phyloP scores from a whole-genome alignment of 148 eudicot genomes.

The Rhododendron ferrugineum region DNA sequence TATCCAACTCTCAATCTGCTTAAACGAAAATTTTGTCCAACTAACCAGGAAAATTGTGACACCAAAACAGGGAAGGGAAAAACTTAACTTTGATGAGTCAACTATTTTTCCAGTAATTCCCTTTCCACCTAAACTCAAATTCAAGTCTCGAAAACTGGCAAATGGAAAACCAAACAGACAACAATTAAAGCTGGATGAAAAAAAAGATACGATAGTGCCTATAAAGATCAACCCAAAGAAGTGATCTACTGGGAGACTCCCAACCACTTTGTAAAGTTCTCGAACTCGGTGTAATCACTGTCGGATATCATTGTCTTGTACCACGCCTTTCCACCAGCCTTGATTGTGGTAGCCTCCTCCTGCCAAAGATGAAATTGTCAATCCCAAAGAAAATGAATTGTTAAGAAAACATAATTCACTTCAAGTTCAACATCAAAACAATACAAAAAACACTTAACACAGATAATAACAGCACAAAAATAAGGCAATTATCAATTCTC shows the following conservation, averaged over 20 bases:
- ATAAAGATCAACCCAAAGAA: not conserved
- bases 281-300: slow-evolving; percentile 60
- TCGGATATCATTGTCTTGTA: slow-evolving; percentile 71
- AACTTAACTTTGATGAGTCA: not conserved
- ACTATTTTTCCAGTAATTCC: slow-evolving; percentile 1
- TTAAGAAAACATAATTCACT: not conserved
- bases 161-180: not conserved
- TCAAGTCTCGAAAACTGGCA: not conserved
- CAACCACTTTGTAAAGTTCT: slow-evolving; percentile 67
- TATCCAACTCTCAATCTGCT: not conserved
- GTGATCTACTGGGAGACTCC: slow-evolving; percentile 44
- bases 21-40: slow-evolving; percentile 17
- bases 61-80: not conserved
- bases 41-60: not conserved
- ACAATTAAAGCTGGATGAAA: not conserved
- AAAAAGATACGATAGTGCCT: not conserved
- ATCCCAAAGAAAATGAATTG: not conserved
- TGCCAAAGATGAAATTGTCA: slow-evolving; percentile 14
- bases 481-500: not conserved
- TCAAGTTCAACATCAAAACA: not conserved
- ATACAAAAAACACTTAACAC: not conserved
- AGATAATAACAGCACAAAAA: not conserved
- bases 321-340: slow-evolving; percentile 55
- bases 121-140: not conserved
- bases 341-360: slow-evolving; percentile 55